Evolutionary conservation across 2,329 filamentous ascomycete genomes (phyloP), one percentile per base, ranked within the genome.

Genomic region (Phyllosticta citriasiana): DNA sequence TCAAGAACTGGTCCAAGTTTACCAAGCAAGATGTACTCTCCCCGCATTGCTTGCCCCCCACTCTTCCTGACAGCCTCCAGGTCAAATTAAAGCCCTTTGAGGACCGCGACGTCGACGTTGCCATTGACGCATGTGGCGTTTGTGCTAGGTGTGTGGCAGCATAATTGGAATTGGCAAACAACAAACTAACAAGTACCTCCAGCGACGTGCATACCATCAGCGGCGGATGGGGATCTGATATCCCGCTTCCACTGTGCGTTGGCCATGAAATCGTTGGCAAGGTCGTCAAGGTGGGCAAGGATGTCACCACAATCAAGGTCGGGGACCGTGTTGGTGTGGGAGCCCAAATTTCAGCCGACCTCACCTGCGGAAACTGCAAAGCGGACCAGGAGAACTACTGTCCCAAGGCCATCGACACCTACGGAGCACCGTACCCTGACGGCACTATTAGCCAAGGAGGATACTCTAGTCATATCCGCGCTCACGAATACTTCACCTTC

Each of bases 81-180:
- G 91, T 90, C 79, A 83, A 86, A 67, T 85, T 92, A 62, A 94
- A 95, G 79, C 88, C 88, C 19, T 95, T 95, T 72, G 89, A 87
- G 66, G 89, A 92, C 72, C 83, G 89, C 74, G 91, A 96, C 71
- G 84, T 96, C 68, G 91, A 96, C 72, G 84, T 96, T 76, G 88
- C 92, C 79, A 87, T 96, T 69, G 86, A 91, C 66, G 86, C 66
- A 22, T 74, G 73, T 64, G 73, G 73, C 69, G 79, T 81, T 60
- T 81, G 79, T 71, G 77, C 74, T 57, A 47, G 40, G 77, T 74
- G 51, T 6, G 40, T n/a, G 6, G 12, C 40, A n/a, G n/a, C 40
- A 1, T 6, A 16, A n/a, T 47, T 16, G 12, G 33, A n/a, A 47
- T n/a, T n/a, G 14, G 4, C 12, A 40, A 40, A 47, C 40, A 47